These are phyloP conservation scores for Tricholoma flavovirens DNA, from an alignment of 768 basidiomycete species.

Conservation along the genomic window DNA sequence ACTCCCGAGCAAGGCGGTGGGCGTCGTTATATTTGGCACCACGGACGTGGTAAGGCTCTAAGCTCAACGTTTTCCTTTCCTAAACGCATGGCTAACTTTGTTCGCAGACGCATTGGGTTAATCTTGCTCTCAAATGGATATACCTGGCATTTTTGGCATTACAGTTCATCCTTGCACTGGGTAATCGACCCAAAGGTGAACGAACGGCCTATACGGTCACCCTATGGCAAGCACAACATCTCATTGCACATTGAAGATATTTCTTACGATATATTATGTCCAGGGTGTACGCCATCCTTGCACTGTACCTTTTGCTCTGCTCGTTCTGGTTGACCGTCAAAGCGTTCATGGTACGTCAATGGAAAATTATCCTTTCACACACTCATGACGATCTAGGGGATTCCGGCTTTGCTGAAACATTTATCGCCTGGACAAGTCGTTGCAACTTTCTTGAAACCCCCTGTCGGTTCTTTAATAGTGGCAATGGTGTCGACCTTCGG, in stretches of 20 bases:
- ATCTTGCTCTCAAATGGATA: constrained; percentile 76
- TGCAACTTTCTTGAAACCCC: constrained; percentile 60
- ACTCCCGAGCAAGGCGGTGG: constrained; percentile 40
- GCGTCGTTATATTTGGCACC: constrained; percentile 67
- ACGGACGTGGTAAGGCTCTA: constrained; percentile 50
- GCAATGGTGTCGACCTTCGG: constrained; percentile 89
- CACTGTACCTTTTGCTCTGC: constrained; percentile 81
- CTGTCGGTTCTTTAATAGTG: constrained; percentile 76
- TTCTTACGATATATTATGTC: constrained; percentile 5
- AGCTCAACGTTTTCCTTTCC: not conserved
- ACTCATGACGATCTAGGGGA: constrained; percentile 31
- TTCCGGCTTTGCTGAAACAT: constrained; percentile 44
- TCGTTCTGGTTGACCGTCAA: constrained; percentile 79
- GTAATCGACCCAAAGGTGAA: constrained; percentile 88
- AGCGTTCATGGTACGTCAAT: constrained; percentile 60
- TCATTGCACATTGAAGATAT: not conserved
- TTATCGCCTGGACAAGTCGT: constrained; percentile 49
- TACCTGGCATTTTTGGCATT: constrained; percentile 82
- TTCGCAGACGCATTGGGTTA: constrained; percentile 82
- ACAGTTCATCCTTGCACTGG: constrained; percentile 59
- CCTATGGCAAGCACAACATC: constrained; percentile 50
- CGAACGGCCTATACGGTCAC: constrained; percentile 65
- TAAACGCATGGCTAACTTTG: not conserved
- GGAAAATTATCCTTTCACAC: not conserved
- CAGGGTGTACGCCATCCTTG: constrained; percentile 80